Conservation (phyloP, 2,329 filamentous ascomycete species). For the Tolypocladium album region DNA sequence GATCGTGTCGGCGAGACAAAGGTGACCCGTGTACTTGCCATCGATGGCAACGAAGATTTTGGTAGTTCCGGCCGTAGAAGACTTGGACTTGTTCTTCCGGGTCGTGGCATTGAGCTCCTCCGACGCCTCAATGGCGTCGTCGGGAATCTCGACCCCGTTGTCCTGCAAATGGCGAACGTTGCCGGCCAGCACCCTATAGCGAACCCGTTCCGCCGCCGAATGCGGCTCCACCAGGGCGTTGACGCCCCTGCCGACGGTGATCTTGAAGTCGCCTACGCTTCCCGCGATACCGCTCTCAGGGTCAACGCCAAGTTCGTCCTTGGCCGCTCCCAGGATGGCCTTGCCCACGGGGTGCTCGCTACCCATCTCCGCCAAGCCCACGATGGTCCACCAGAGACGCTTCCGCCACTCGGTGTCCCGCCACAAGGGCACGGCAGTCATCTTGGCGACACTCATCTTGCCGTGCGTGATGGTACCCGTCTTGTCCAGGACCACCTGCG, state of each 20-base stretch:
- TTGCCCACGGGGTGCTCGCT: conserved; percentile 95
- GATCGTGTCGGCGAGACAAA: conserved; percentile 81
- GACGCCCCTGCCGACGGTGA: conserved; percentile 75
- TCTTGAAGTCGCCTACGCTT: conserved; percentile 74
- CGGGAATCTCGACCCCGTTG: conserved; percentile 56
- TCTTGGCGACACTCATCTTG: conserved; percentile 82
- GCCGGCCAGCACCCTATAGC: conserved; percentile 74
- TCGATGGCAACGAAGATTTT: conserved; percentile 89
- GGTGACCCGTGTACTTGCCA: conserved; percentile 65
- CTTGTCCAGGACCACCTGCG: conserved; percentile 87
- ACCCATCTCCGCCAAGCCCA: conserved; percentile 90
- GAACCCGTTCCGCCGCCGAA: conserved; percentile 51
- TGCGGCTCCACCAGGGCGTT: conserved; percentile 72
- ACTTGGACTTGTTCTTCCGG: conserved; percentile 14
- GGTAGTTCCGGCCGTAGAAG: conserved; percentile 54
- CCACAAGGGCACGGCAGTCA: conserved; percentile 60
- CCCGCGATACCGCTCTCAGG: conserved; percentile 69
- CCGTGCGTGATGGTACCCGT: conserved; percentile 91
- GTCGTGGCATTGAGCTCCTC: conserved; percentile 42
- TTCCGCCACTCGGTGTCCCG: conserved; percentile 54
- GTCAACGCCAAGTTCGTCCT: conserved; percentile 61
- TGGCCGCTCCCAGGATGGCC: conserved; percentile 69
- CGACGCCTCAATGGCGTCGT: conserved; percentile 51
- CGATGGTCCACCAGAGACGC: conserved; percentile 87
- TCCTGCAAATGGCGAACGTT: conserved; percentile 69